A percentile compares a stretch with the other conserved stretches of the same genome.
These are phyloP conservation scores for Detonula confervacea DNA, from an alignment of 352 stramenopile species.

Conservation along the genomic window DNA sequence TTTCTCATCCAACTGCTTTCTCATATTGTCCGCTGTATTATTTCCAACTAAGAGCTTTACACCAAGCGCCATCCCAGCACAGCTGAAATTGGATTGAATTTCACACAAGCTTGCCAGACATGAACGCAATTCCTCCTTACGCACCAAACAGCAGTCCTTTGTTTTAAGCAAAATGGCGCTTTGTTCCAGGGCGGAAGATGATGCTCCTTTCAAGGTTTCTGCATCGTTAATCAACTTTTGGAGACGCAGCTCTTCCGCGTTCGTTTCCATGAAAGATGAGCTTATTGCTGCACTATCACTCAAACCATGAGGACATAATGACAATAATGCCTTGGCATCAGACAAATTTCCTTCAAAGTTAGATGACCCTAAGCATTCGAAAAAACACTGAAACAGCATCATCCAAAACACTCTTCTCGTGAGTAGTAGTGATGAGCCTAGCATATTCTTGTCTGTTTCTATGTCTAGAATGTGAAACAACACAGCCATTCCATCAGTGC, in stretches of 20 bases:
- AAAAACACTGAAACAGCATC: conserved; percentile 44
- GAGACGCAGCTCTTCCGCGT: conserved; percentile 21
- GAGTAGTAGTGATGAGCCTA: conserved; percentile 29
- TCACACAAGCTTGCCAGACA: conserved; percentile 58
- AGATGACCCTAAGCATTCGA: conserved; percentile 11
- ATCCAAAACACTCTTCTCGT: conserved; percentile 47
- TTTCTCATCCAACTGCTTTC: conserved; percentile 50
- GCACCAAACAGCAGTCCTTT: conserved; percentile 29
- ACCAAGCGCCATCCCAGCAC: conserved; percentile 9
- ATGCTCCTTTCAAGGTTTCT: conserved; percentile 41
- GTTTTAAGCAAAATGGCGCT: conserved; percentile 54
- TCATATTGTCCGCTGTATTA: conserved; percentile 14
- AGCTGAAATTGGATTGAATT: conserved; percentile 51
- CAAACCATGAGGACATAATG: conserved; percentile 29
- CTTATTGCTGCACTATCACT: background rate
- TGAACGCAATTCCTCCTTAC: conserved; percentile 51
- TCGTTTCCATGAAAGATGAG: conserved; percentile 34
- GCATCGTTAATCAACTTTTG: conserved; percentile 52
- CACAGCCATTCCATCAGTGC: conserved; percentile 16
- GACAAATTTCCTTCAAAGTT: conserved; percentile 23
- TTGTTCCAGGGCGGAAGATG: conserved; percentile 33
- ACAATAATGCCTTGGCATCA: conserved; percentile 42
- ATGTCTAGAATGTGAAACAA: conserved; percentile 34
- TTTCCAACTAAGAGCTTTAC: conserved; percentile 44
- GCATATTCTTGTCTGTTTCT: conserved; percentile 26